Percentiles rank a stretch among this genome's conserved stretches.
Conservation (phyloP, 139 green algal genomes). For the Nannochloris sp. region DNA sequence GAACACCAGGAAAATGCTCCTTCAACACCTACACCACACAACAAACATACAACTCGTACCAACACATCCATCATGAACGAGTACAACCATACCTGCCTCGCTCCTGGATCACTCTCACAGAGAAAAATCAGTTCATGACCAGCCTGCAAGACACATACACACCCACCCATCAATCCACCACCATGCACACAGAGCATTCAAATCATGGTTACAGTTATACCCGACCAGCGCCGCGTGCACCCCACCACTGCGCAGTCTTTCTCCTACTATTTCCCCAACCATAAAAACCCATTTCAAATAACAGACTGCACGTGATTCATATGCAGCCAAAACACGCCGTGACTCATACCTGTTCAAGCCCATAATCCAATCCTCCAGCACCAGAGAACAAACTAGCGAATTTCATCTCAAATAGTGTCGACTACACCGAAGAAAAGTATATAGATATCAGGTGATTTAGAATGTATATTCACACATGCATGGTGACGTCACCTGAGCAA, state of each 20-base stretch:
- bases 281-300: neutral
- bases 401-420: constrained; percentile 30
- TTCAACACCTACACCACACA: constrained; percentile 13
- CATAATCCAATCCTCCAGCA: constrained; percentile 60
- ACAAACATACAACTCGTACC: constrained; percentile 9
- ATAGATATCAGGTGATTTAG: no score
- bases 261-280: no score
- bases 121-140: constrained; percentile 76
- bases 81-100: constrained; percentile 46
- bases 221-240: neutral
- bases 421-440: no score
- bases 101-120: constrained; percentile 68
- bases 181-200: no score
- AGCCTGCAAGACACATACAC: constrained; percentile 28
- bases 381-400: constrained; percentile 65
- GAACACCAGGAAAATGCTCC: constrained; percentile 6
- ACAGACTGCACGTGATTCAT: no score
- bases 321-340: no score
- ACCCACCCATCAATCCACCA: neutral
- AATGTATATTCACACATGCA: no score
- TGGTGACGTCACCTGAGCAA: no score
- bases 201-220: neutral
- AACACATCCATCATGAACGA: no score
- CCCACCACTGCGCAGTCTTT: no score
- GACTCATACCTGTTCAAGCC: constrained; percentile 51